Base-by-base conservation (phyloP, 1,284 basidiomycete genomes). In the Ceratobasidium sp. region DNA sequence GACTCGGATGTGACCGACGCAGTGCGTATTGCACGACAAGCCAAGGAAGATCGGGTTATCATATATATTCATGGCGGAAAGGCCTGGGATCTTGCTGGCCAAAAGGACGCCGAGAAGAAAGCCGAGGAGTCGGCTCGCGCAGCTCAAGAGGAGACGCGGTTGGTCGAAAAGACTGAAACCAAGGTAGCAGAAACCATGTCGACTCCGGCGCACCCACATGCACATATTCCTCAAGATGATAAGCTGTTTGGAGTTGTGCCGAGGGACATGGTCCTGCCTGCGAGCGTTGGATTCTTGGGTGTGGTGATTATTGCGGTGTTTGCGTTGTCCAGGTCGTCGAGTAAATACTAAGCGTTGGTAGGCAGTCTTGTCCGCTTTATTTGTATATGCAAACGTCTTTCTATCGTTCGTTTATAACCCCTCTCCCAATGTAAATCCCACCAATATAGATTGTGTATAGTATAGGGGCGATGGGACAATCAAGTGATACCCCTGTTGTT, bases 231-330 rank as follows among this genome's bases (percentile, higher is more conserved):
- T 10, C 71, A 84, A 73, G 89, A 91, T 40, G 93, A 94, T 46
- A 88, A 90, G 80, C 88, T 94, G 53, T 90, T 94, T 86, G 97
- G 97, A 20, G 91, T 99, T 77, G 15, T 76, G n/a, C 96, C 97
- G 13, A 96, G 97, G 86, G 97, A 99, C 82, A 83, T 98, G 79
- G 86, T 98, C 51, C 88, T 99, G 23, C 97, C 97, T 33, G 97
- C 97, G 0, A 97, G 96, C 81, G 97, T 99, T 83, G 97, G 96
- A 20, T 97, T 95, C 81, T 88, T 99, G 78, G 97, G 97, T 67
- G 93, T 95, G 33, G 95, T 94, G 72, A 97, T 98, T 81, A 86
- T 97, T 75, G 92, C 91, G 49, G 91, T 98, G 40, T 98, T 98
- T 86, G 92, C 95, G 12, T 90, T 93, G 80, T 94, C 93, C 39